A percentile compares a stretch with the other conserved stretches of the same genome.
These are phyloP conservation scores for Aquanectria penicillioides DNA, from an alignment of 2,329 filamentous ascomycete species.

Conservation along the genomic window DNA sequence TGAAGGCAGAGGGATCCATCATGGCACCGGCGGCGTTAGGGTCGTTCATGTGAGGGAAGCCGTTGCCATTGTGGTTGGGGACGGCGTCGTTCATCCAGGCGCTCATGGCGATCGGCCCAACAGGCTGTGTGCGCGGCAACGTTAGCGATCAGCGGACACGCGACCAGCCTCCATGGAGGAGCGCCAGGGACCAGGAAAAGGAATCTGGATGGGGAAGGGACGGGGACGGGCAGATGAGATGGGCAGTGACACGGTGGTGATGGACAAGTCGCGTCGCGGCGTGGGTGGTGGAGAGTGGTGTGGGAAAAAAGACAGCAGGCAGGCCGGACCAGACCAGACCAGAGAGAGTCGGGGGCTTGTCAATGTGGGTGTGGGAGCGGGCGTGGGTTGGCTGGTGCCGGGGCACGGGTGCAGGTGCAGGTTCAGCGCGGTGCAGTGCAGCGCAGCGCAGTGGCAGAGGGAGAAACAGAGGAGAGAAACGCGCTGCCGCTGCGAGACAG, in stretches of 20 bases:
- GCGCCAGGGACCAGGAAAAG: constrained; percentile 42
- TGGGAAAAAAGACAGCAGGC: constrained; percentile 42
- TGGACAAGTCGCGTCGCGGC: constrained; percentile 56
- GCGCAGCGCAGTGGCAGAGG: not conserved
- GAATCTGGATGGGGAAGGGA: constrained; percentile 52
- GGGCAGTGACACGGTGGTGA: constrained; percentile 60
- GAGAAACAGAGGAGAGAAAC: constrained; percentile 19
- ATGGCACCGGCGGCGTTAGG: constrained; percentile 66
- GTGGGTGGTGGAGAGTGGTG: constrained; percentile 52
- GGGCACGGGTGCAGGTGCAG: not conserved
- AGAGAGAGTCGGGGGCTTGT: constrained; percentile 33
- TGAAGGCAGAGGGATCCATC: constrained; percentile 73
- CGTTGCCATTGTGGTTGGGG: constrained; percentile 76
- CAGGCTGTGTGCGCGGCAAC: constrained; percentile 53
- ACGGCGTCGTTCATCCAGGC: constrained; percentile 78
- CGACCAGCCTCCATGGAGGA: constrained; percentile 53
- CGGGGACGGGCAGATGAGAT: constrained; percentile 50
- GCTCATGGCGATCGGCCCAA: constrained; percentile 69
- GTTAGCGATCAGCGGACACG: constrained; percentile 57
- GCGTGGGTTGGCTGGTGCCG: constrained; percentile 19
- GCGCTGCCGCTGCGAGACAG: constrained; percentile 37
- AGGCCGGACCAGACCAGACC: constrained; percentile 35
- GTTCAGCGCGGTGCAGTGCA: constrained; percentile 10
- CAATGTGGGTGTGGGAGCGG: constrained; percentile 10
- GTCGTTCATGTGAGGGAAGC: constrained; percentile 72